Base-by-base conservation (phyloP, 2,329 filamentous ascomycete species). In the Aspergillus ruber region DNA sequence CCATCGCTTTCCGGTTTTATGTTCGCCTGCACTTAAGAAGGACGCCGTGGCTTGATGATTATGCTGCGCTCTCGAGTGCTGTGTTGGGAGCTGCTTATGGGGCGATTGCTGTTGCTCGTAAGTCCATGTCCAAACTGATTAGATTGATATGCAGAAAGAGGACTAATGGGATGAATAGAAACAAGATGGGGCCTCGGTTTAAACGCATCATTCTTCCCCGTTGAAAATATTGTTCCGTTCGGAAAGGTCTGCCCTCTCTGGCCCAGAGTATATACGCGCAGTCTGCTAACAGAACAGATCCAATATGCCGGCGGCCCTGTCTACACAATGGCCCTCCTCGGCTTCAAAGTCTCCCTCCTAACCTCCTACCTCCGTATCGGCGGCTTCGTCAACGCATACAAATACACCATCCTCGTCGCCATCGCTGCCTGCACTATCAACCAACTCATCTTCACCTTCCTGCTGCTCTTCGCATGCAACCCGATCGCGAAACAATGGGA, bases 291-390 rank as follows among this genome's bases (percentile, higher is more conserved):
- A 12, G 6, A 8, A 23, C 42, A 63, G 59, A 48, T 63, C 3
- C 61, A 63, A 58, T 64, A 64, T 25, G 48, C 46, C 9, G 58
- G 60, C 15, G 61, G 61, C 3, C 61, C 61, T 2, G 20, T 60
- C 2, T 65, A 65, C 45, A 54, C 49, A 2, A 50, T 65, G 21
- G 56, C 55, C 18, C 45, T 77, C 20, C 63, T 74, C 3, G 70
- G 68, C 1, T 77, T 77, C 57, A 77, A 77, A 47, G 60, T 75
- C 17, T 72, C 73, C 33, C 57, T 77, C 2, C 56, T 78, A 3
- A 56, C 73, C 2, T 73, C 72, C 0, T 77, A 77, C 21, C 53
- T 75, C 0, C 71, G 74, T 1, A 73, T 77, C 40, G 65, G 59
- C 12, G 68, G 75, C 3, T 66, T 72, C 1, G 61, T 65, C 2